Evolutionary conservation across 306 rosid species (phyloP).

Genomic region (Rosa chinensis): DNA sequence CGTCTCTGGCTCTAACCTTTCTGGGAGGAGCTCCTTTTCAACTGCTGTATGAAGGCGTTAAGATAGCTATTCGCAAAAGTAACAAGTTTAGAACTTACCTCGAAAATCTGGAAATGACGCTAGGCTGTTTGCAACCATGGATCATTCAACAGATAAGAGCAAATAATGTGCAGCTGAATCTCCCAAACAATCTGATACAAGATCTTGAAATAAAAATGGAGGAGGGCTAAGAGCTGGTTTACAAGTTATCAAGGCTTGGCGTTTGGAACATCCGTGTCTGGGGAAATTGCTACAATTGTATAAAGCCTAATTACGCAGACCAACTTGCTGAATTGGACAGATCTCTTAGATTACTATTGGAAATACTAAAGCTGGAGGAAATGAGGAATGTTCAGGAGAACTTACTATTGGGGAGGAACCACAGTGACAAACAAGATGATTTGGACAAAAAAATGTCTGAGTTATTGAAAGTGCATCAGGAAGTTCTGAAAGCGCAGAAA

Average conservation of each 20-base stretch:
- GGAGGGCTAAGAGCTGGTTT: neutral
- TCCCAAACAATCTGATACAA: neutral
- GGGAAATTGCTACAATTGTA: neutral
- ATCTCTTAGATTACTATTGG: neutral
- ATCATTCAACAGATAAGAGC: conserved; percentile 4
- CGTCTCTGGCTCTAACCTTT: neutral
- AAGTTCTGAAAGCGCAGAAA: neutral
- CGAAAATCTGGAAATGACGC: neutral
- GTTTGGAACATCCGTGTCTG: neutral
- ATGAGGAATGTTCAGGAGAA: neutral
- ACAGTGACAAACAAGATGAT: neutral
- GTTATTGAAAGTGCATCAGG: neutral
- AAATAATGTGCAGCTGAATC: neutral
- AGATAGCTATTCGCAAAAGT: neutral
- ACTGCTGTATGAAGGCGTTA: neutral
- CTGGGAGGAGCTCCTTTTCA: neutral
- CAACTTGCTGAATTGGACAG: neutral
- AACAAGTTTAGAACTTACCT: neutral
- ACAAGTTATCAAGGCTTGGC: neutral
- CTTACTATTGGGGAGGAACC: neutral
- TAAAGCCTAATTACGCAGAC: neutral
- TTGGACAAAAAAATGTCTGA: neutral
- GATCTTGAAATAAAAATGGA: neutral
- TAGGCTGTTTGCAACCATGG: neutral
- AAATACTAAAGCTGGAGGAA: neutral